phyloP scores from a whole-genome alignment of 108 stramenopile species.

The Parietichytrium sp. region DNA sequence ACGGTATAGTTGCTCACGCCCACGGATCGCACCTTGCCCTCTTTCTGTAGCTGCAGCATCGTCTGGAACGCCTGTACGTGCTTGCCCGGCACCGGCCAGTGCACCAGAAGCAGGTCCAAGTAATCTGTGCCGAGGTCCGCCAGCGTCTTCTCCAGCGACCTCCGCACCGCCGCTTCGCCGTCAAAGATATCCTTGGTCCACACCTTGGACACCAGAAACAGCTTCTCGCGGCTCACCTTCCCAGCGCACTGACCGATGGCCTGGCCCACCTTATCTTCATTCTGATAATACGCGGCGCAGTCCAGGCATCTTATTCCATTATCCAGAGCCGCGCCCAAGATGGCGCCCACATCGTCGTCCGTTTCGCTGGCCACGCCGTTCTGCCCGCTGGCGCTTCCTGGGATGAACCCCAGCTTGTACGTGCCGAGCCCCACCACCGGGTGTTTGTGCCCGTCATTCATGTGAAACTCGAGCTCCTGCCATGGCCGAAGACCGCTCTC shows the following conservation, averaged over 20 bases:
- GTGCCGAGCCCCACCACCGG: too few relatives aligned
- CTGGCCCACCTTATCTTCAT: slow-evolving; percentile 76
- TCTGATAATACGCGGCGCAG: slow-evolving; percentile 86
- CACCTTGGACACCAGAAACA: slow-evolving; percentile 84
- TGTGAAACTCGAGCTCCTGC: too few relatives aligned
- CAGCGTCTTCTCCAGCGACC: slow-evolving; percentile 71
- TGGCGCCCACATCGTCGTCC: too few relatives aligned
- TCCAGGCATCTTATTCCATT: slow-evolving; percentile 85
- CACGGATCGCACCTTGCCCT: slow-evolving; percentile 70
- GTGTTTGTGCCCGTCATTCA: too few relatives aligned
- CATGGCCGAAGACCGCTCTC: too few relatives aligned
- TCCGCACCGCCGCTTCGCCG: slow-evolving; percentile 72
- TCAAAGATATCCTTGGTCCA: slow-evolving; percentile 87
- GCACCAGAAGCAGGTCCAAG: slow-evolving; percentile 81
- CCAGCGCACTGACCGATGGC: slow-evolving; percentile 68
- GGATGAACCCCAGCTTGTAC: too few relatives aligned
- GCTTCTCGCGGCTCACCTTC: slow-evolving; percentile 60
- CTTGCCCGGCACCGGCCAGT: slow-evolving; percentile 63
- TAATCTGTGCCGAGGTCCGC: slow-evolving; percentile 76
- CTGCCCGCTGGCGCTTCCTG: too few relatives aligned
- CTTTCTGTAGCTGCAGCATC: slow-evolving; percentile 34
- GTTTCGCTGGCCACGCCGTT: too few relatives aligned
- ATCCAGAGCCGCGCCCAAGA: too few relatives aligned
- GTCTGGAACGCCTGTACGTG: background rate
- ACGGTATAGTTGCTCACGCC: slow-evolving; percentile 72